Base-by-base conservation (phyloP, 2,329 filamentous ascomycete species). In the Diaporthe batatas region DNA sequence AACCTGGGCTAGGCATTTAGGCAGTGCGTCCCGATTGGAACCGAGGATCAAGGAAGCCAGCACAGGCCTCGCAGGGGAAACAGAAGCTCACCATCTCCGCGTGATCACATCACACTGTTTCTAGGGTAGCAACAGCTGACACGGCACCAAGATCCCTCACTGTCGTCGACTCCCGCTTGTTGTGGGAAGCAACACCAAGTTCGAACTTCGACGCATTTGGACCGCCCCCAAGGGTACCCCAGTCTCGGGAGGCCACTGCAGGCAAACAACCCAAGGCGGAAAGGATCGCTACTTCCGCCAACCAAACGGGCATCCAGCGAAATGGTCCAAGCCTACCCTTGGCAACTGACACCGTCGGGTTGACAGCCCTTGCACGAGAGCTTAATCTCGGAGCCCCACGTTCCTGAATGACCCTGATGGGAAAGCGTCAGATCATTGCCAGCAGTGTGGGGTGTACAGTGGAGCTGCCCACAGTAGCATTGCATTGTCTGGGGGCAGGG, bases 391-490 rank as follows among this genome's bases (percentile, higher is more conserved):
- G 78, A 79, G 75, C 73, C 44, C 75, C 76, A 77, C 75, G 77
- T 79, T 79, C 79, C 79, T 78, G 74, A 73, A 75, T 77, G 71
- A 75, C 76, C 78, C 39, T 71, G 76, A 78, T 75, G 47, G 77
- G 79, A 78, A 79, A 73, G 29, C 39, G 57, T 57, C 55, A 47
- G 42, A 25, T 70, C 68, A 44, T 49, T 18, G 58, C n/a, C 3
- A 47, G 44, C 62, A 53, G 47, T 53, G 62, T 67, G 62, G 44
- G 44, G 62, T 67, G 42, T 29, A 29, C 29, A 44, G 62, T 67
- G 62, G 62, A 53, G 44, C 44, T 65, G 44, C 59, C 59, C 59
- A 44, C 59, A 51, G 44, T 51, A 23, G 32, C 44, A 65, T 65
- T 65, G 42, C n/a, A 32, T 16, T 67, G 47, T 39, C 32, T 21